phyloP scores from a whole-genome alignment of 225 moss, liverwort and hornwort genomes.

The Bryoerythrophyllum caledonicum region DNA sequence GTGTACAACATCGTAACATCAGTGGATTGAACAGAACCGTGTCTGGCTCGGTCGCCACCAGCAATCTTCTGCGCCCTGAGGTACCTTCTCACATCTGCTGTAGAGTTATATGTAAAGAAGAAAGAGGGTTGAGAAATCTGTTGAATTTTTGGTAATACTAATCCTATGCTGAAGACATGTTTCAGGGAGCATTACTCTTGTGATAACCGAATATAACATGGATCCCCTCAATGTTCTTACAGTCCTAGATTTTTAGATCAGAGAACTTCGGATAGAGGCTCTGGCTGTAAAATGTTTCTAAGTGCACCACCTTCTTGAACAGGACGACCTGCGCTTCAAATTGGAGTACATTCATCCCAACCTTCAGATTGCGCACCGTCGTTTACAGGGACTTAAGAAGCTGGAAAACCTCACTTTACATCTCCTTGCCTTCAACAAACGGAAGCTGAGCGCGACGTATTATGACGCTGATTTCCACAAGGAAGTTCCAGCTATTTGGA shows the following conservation, averaged over 20 bases:
- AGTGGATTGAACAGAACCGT: constrained; percentile 53
- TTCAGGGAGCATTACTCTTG: too few relatives aligned
- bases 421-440: constrained; percentile 56
- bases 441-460: constrained; percentile 60
- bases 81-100: constrained; percentile 22
- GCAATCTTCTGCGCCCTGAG: constrained; percentile 53
- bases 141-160: too few relatives aligned
- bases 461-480: constrained; percentile 34
- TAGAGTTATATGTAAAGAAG: too few relatives aligned
- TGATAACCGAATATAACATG: too few relatives aligned
- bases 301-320: constrained; percentile 8
- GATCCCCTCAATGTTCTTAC: too few relatives aligned
- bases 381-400: constrained; percentile 26
- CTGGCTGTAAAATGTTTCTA: not conserved
- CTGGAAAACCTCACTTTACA: constrained; percentile 36
- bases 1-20: constrained; percentile 54
- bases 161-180: too few relatives aligned
- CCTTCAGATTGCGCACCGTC: constrained; percentile 33
- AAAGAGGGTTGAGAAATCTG: too few relatives aligned
- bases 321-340: constrained; percentile 64
- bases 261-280: too few relatives aligned
- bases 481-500: constrained; percentile 63
- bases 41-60: constrained; percentile 44
- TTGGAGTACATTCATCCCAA: constrained; percentile 58
- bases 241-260: too few relatives aligned